These are phyloP conservation scores for Papiliotrema nemorosa DNA, from an alignment of 1,284 basidiomycete species.

Conservation along the genomic window DNA sequence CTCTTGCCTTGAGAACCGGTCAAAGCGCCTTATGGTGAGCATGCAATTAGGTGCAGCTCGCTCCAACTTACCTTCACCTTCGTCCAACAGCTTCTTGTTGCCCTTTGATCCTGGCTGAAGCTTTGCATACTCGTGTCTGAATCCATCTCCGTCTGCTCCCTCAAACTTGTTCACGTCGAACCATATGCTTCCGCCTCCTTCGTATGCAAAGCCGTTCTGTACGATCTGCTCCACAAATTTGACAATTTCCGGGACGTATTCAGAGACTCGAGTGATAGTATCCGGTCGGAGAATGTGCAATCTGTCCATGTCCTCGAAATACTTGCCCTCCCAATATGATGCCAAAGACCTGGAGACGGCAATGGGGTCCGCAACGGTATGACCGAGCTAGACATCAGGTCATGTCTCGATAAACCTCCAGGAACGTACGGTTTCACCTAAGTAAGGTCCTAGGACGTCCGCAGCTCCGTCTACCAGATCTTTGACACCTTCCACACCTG, in stretches of 20 bases:
- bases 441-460: conserved; percentile 67
- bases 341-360: conserved; percentile 80
- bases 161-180: conserved; percentile 92
- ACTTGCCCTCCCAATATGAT: conserved; percentile 83
- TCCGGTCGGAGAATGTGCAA: conserved; percentile 84
- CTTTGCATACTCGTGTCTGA: conserved; percentile 82
- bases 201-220: conserved; percentile 87
- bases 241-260: conserved; percentile 95
- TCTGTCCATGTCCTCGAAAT: conserved; percentile 89
- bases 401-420: neutral
- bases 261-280: conserved; percentile 89
- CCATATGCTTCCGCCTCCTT: conserved; percentile 83
- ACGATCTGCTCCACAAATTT: conserved; percentile 83
- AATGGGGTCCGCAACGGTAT: conserved; percentile 75
- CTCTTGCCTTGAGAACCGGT: conserved; percentile 62
- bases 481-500: conserved; percentile 54
- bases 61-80: conserved; percentile 72
- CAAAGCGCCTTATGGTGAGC: conserved; percentile 68
- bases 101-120: conserved; percentile 94
- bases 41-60: conserved; percentile 9
- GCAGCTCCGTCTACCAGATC: conserved; percentile 67
- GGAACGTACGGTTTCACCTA: conserved; percentile 67
- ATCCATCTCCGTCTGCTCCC: conserved; percentile 53
- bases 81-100: conserved; percentile 83
- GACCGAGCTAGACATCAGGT: conserved; percentile 58